A percentile compares a stretch with the other conserved stretches of the same genome.
These are phyloP conservation scores for Immersiella caudata DNA, from an alignment of 495 filamentous ascomycete species.

Conservation along the genomic window DNA sequence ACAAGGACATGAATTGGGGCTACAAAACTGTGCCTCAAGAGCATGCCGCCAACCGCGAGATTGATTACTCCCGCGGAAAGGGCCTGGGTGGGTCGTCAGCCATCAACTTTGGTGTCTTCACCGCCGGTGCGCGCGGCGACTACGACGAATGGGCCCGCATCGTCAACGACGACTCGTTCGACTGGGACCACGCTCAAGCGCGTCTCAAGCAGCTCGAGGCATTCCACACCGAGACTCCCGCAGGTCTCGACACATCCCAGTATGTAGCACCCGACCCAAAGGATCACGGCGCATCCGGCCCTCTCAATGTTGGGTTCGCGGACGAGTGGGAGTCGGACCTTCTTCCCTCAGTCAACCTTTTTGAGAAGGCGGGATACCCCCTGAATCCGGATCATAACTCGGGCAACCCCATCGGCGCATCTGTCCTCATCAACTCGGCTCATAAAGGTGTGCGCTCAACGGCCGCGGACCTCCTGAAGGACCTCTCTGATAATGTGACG, in stretches of 20 bases:
- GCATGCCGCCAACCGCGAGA: conserved; percentile 50
- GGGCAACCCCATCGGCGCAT: conserved; percentile 63
- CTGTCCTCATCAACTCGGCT: conserved; percentile 51
- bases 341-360: conserved; percentile 37
- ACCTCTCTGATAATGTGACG: conserved; percentile 53
- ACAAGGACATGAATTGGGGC: conserved; percentile 57
- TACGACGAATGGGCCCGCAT: conserved; percentile 58
- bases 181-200: conserved; percentile 52
- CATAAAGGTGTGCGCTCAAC: conserved; percentile 54
- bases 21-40: conserved; percentile 62
- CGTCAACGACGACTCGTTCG: conserved; percentile 48
- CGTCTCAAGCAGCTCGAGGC: conserved; percentile 57
- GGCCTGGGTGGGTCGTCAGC: conserved; percentile 63
- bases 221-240: conserved; percentile 48
- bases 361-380: conserved; percentile 50
- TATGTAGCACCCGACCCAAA: conserved; percentile 35
- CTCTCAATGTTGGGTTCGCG: conserved; percentile 51
- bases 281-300: conserved; percentile 56
- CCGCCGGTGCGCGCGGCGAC: conserved; percentile 60
- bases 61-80: conserved; percentile 62
- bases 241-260: conserved; percentile 38
- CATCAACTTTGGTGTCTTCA: conserved; percentile 66
- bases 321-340: conserved; percentile 55
- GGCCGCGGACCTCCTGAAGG: conserved; percentile 51
- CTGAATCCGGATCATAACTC: conserved; percentile 62